Evolutionary conservation across 2,329 filamentous ascomycete species (phyloP).

Genomic region (Sporothrix schenckii): DNA sequence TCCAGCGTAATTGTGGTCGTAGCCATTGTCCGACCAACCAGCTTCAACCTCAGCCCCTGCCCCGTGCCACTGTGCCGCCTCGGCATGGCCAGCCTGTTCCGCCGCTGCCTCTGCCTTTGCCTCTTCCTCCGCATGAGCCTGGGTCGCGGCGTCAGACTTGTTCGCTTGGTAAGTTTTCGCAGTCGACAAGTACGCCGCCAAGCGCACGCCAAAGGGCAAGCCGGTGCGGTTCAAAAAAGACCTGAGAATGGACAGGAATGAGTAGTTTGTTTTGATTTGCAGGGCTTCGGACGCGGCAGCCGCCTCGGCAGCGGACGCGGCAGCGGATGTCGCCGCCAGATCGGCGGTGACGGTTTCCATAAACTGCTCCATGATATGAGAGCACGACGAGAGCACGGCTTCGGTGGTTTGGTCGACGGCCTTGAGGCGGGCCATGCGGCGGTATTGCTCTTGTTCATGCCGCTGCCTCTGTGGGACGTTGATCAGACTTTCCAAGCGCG

Average conservation of each 20-base stretch:
- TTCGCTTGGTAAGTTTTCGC: background rate
- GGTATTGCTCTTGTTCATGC: conserved; percentile 30
- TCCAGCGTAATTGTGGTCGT: background rate
- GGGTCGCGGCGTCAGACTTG: background rate
- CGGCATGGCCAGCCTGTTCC: background rate
- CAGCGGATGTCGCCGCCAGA: conserved; percentile 11
- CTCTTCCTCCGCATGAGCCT: background rate
- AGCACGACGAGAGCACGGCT: conserved; percentile 14
- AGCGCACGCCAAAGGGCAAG: conserved; percentile 31
- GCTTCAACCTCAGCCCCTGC: background rate
- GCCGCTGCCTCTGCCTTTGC: background rate
- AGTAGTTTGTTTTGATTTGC: conserved; percentile 1
- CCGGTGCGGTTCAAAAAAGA: conserved; percentile 29
- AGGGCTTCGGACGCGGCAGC: background rate
- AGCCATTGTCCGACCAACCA: background rate
- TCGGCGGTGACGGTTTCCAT: conserved; percentile 28
- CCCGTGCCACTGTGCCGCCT: background rate
- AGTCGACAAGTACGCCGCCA: conserved; percentile 25
- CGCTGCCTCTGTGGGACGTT: background rate
- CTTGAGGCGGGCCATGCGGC: conserved; percentile 34
- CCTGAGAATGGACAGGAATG: conserved; percentile 23
- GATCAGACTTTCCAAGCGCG: conserved; percentile 15
- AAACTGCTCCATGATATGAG: conserved; percentile 31
- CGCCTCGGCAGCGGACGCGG: background rate
- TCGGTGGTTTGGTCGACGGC: conserved; percentile 28